Evolutionary conservation across 352 stramenopile species (phyloP).

Genomic region (Pythium biforme): DNA sequence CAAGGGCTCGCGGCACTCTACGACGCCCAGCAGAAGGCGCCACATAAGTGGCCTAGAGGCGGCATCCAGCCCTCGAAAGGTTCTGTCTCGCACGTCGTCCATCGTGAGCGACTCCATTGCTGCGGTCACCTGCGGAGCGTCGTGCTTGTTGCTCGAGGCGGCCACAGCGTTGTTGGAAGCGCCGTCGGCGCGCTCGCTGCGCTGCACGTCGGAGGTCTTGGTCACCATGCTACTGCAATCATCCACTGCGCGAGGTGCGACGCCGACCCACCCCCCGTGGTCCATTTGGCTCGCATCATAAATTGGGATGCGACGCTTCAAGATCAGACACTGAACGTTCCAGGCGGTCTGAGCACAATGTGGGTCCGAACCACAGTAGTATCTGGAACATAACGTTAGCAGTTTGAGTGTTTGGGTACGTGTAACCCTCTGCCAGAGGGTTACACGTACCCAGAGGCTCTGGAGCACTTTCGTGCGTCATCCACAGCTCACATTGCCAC

Average conservation of each 20-base stretch:
- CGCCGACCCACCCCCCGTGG: no score
- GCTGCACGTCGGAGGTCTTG: slow-evolving; percentile 15
- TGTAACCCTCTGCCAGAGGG: neutral
- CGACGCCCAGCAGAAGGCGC: slow-evolving; percentile 23
- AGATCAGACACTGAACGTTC: neutral
- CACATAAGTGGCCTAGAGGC: slow-evolving; percentile 13
- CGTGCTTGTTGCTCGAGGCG: no score
- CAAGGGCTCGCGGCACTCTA: slow-evolving; percentile 4
- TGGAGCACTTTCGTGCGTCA: no score
- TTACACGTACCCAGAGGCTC: no score
- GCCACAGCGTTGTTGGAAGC: slow-evolving; percentile 6
- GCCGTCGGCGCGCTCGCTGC: slow-evolving; percentile 6
- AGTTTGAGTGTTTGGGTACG: no score
- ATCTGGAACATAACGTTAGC: neutral
- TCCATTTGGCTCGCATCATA: slow-evolving; percentile 7
- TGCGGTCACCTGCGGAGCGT: neutral
- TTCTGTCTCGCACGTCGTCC: slow-evolving; percentile 11
- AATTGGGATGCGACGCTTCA: neutral
- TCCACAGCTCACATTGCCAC: no score
- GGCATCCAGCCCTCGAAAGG: slow-evolving; percentile 16
- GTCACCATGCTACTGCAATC: slow-evolving; percentile 17
- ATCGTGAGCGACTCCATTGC: neutral
- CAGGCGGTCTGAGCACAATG: slow-evolving; percentile 1
- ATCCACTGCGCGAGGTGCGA: no score
- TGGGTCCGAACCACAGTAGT: neutral